These are phyloP conservation scores for Spatholobus suberectus DNA, from an alignment of 306 rosid genomes.

Conservation along the genomic window DNA sequence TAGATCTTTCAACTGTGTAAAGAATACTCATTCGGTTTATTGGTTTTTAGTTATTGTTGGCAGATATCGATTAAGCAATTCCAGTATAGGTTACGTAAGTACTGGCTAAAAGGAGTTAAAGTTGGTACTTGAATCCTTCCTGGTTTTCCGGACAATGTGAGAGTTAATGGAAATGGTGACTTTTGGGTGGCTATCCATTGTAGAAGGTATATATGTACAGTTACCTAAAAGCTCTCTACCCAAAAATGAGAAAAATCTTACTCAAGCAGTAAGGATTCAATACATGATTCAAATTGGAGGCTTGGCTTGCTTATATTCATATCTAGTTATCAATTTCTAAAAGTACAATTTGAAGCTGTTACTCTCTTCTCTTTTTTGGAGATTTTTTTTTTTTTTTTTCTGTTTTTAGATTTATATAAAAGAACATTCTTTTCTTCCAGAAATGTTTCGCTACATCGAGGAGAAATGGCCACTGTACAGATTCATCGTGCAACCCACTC, in stretches of 20 bases:
- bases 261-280: constrained; percentile 66
- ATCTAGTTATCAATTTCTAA: constrained; percentile 34
- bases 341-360: not conserved
- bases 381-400: not conserved
- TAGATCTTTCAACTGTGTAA: not conserved
- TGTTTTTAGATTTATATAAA: constrained; percentile 1
- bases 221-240: no score
- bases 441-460: constrained; percentile 19
- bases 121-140: constrained; percentile 75
- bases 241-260: constrained; percentile 62
- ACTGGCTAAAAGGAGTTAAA: constrained; percentile 83
- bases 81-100: constrained; percentile 55
- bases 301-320: constrained; percentile 30
- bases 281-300: constrained; percentile 69
- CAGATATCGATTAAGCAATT: not conserved
- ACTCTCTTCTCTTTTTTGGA: not conserved
- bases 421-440: constrained; percentile 38
- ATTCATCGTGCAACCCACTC: not conserved
- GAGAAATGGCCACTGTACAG: not conserved
- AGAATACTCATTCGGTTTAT: not conserved
- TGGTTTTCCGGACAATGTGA: constrained; percentile 82
- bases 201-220: no score
- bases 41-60: not conserved
- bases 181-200: no score
- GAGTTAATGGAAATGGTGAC: no score